Conservation (phyloP, 1,139 yeast genomes). For the Geotrichum bryndzae region DNA sequence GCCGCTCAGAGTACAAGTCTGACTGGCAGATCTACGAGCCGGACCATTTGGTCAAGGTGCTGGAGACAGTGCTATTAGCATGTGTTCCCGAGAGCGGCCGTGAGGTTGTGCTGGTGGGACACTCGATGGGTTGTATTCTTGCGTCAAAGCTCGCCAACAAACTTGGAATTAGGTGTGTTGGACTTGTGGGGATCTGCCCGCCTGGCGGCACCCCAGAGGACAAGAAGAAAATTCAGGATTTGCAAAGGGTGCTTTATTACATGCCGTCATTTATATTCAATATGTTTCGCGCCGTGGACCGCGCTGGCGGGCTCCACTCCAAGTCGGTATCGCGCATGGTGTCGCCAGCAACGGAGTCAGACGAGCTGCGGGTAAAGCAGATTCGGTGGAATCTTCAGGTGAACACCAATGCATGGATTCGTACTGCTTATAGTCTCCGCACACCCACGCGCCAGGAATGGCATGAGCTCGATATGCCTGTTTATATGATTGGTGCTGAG, state of each 20-base stretch:
- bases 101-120: constrained; percentile 58
- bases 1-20: constrained; percentile 38
- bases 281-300: constrained; percentile 52
- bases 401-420: constrained; percentile 48
- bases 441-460: constrained; percentile 45
- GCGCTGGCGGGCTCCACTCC: constrained; percentile 57
- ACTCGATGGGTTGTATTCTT: constrained; percentile 69
- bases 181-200: constrained; percentile 42
- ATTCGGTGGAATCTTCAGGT: constrained; percentile 69
- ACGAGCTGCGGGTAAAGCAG: constrained; percentile 50
- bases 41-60: constrained; percentile 44
- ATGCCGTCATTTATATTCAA: constrained; percentile 49
- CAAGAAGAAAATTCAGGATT: constrained; percentile 21
- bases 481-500: constrained; percentile 53
- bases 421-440: constrained; percentile 47
- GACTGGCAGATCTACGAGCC: constrained; percentile 42
- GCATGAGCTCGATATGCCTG: constrained; percentile 31
- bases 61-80: constrained; percentile 30
- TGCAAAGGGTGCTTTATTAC: constrained; percentile 28
- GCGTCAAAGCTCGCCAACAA: constrained; percentile 45
- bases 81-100: constrained; percentile 26
- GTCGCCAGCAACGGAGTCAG: constrained; percentile 29
- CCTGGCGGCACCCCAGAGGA: constrained; percentile 47
- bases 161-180: constrained; percentile 36
- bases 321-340: constrained; percentile 53